Evolutionary conservation across 2,329 filamentous ascomycete genomes (phyloP).

Genomic region (Drechslerella stenobrocha): DNA sequence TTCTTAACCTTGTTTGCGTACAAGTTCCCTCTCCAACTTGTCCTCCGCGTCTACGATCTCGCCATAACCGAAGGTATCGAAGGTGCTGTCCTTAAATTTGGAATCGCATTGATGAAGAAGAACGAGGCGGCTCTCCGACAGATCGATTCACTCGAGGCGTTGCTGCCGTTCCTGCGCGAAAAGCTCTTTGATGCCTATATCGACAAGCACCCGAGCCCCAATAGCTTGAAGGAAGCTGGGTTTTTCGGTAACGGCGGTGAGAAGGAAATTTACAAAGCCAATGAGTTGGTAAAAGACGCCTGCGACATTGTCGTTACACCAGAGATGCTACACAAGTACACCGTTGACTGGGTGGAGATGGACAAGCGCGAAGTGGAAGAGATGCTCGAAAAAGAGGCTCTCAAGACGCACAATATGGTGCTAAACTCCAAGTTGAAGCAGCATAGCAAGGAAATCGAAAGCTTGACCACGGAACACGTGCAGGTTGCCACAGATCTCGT

Average conservation of each 20-base stretch:
- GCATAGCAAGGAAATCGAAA: slow-evolving; percentile 84
- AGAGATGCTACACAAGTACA: slow-evolving; percentile 78
- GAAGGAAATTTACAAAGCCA: slow-evolving; percentile 93
- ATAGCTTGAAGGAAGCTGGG: slow-evolving; percentile 88
- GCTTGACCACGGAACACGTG: slow-evolving; percentile 86
- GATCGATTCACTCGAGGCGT: slow-evolving; percentile 86
- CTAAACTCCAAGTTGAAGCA: slow-evolving; percentile 77
- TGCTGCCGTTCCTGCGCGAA: slow-evolving; percentile 91
- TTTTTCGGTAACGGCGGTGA: slow-evolving; percentile 96
- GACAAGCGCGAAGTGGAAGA: slow-evolving; percentile 78
- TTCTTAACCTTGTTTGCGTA: slow-evolving; percentile 98
- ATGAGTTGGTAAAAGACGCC: slow-evolving; percentile 89
- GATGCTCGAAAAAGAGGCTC: slow-evolving; percentile 75
- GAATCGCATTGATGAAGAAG: slow-evolving; percentile 93
- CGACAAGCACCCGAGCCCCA: slow-evolving; percentile 87
- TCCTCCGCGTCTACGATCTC: slow-evolving; percentile 93
- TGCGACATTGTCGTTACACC: slow-evolving; percentile 83
- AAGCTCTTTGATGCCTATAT: slow-evolving; percentile 96
- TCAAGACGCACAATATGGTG: slow-evolving; percentile 68
- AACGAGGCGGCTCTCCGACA: slow-evolving; percentile 75
- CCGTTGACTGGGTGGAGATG: slow-evolving; percentile 88
- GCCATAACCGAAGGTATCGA: slow-evolving; percentile 91
- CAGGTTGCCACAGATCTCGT: slow-evolving; percentile 88
- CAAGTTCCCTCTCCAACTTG: slow-evolving; percentile 91
- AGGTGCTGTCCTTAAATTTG: slow-evolving; percentile 86